Percentiles rank a stretch among this genome's conserved stretches.
Conservation (phyloP, 345 rosid genomes). For the Mercurialis annua region DNA sequence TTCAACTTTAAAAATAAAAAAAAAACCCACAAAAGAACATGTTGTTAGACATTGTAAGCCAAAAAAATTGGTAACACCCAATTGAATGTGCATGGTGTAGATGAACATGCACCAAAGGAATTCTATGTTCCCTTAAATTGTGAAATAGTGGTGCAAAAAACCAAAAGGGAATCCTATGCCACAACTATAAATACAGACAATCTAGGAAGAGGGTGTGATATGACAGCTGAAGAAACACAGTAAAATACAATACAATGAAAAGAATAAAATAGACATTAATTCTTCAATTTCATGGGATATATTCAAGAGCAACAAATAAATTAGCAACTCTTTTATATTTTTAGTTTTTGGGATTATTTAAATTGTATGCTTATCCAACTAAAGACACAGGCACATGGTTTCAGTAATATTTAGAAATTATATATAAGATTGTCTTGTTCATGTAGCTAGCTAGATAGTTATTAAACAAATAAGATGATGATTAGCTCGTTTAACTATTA, state of each 20-base stretch:
- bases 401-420: background rate
- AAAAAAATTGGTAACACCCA: background rate
- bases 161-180: conserved; percentile 41
- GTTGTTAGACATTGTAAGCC: background rate
- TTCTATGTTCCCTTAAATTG: conserved; percentile 15
- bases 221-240: conserved; percentile 21
- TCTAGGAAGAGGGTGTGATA: conserved; percentile 8
- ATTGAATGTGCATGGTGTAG: no score
- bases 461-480: no score
- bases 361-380: background rate
- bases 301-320: background rate
- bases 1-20: background rate
- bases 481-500: no score
- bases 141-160: conserved; percentile 17
- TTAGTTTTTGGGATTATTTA: background rate
- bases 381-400: conserved; percentile 10
- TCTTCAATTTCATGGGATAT: conserved; percentile 19
- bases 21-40: background rate
- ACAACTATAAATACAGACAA: conserved; percentile 25
- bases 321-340: background rate
- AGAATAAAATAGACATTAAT: no score
- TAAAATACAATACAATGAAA: background rate
- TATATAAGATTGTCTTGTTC: conserved; percentile 1
- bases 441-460: no score
- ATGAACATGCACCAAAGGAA: conserved; percentile 1